Percentiles rank a stretch among this genome's conserved stretches.
Evolutionary conservation across 352 stramenopile species (phyloP).

Genomic region (Globisporangium uncinulatum): DNA sequence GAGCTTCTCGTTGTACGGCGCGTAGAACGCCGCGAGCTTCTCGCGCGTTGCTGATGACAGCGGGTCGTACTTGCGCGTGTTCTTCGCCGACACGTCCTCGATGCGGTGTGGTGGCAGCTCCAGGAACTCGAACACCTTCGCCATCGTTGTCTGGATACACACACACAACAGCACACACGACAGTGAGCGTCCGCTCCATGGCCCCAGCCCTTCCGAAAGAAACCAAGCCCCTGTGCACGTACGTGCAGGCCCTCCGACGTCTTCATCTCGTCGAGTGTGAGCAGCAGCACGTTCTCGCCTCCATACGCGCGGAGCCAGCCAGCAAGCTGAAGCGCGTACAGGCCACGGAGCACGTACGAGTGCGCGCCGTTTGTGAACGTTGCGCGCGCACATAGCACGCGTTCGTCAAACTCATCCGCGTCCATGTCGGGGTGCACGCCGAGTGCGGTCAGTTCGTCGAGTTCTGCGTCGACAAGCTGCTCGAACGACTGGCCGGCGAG

Average conservation of each 20-base stretch:
- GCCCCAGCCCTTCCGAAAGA: neutral
- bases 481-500: conserved; percentile 61
- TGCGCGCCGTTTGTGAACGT: conserved; percentile 66
- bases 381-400: conserved; percentile 41
- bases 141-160: conserved; percentile 57
- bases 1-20: conserved; percentile 80
- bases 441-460: conserved; percentile 48
- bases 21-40: conserved; percentile 73
- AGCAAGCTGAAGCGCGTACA: conserved; percentile 94
- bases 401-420: conserved; percentile 62
- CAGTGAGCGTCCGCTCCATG: conserved; percentile 6
- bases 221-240: conserved; percentile 13
- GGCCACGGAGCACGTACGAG: conserved; percentile 78
- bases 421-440: conserved; percentile 72
- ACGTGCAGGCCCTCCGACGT: conserved; percentile 52
- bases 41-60: conserved; percentile 42
- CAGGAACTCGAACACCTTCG: conserved; percentile 81
- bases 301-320: conserved; percentile 91
- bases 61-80: conserved; percentile 82
- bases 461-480: conserved; percentile 67
- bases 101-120: conserved; percentile 80
- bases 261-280: conserved; percentile 94
- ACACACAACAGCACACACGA: conserved; percentile 5
- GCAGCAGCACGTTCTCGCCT: conserved; percentile 86
- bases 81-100: conserved; percentile 79